These are phyloP conservation scores for Penicillium psychrosexuale DNA, from an alignment of 2,329 filamentous ascomycete genomes.

Conservation along the genomic window DNA sequence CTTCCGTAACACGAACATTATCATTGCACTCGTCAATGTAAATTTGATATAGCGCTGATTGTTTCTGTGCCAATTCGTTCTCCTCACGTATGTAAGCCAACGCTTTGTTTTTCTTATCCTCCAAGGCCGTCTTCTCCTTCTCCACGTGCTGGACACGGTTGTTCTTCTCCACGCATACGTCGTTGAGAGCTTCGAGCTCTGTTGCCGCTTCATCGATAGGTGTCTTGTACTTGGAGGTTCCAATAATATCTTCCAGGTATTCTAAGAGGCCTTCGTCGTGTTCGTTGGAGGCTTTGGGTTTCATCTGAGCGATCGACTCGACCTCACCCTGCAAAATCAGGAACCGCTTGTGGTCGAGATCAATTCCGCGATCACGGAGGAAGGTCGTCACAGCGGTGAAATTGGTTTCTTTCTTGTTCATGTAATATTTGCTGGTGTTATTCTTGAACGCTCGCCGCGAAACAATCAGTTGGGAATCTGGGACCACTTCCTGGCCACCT, in stretches of 20 bases:
- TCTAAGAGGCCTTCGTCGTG: conserved; percentile 95
- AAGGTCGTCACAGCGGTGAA: conserved; percentile 89
- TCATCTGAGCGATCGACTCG: conserved; percentile 99
- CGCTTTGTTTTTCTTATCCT: conserved; percentile 96
- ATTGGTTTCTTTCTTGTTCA: conserved; percentile 83
- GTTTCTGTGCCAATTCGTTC: conserved; percentile 85
- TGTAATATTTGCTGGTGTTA: conserved; percentile 97
- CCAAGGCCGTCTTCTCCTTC: conserved; percentile 88
- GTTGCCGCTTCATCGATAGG: conserved; percentile 91
- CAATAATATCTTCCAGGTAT: conserved; percentile 97
- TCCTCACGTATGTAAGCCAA: conserved; percentile 85
- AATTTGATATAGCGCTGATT: conserved; percentile 88
- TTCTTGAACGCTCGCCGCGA: conserved; percentile 95
- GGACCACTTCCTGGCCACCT: conserved; percentile 72
- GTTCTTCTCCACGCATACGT: conserved; percentile 92
- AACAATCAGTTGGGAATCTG: conserved; percentile 79
- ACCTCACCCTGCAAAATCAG: conserved; percentile 96
- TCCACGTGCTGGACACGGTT: conserved; percentile 95
- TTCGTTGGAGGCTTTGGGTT: conserved; percentile 89
- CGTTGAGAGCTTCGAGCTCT: conserved; percentile 89
- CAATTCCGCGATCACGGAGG: conserved; percentile 81
- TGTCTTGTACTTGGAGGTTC: conserved; percentile 96
- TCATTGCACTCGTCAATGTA: conserved; percentile 85
- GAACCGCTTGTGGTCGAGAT: conserved; percentile 97
- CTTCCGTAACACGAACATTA: conserved; percentile 82